A percentile compares a stretch with the other conserved stretches of the same genome.
phyloP scores from a whole-genome alignment of 2,329 filamentous ascomycete genomes.

The Alternaria solani region DNA sequence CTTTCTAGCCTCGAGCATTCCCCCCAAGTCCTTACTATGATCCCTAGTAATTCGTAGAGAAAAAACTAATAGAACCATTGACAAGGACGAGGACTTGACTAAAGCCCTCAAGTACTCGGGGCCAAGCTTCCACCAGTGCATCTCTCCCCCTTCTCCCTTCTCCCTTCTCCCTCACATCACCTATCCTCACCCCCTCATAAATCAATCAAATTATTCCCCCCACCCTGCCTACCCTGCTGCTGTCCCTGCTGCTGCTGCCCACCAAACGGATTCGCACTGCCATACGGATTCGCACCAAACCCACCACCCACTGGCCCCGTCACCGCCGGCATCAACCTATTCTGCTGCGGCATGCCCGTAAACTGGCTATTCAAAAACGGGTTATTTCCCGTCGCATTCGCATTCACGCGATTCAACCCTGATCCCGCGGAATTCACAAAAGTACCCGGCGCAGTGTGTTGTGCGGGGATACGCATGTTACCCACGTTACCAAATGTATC shows the following conservation, averaged over 20 bases:
- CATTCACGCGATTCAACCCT: slow-evolving; percentile 76
- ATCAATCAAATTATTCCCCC: slow-evolving; percentile 69
- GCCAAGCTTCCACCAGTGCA: background rate
- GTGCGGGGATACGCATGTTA: slow-evolving; percentile 90
- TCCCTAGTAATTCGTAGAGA: no score
- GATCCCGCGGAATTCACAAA: slow-evolving; percentile 95
- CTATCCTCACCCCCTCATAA: slow-evolving; percentile 53
- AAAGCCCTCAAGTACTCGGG: no score
- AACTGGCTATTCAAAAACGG: slow-evolving; percentile 88
- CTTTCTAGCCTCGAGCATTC: no score
- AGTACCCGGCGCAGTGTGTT: slow-evolving; percentile 94
- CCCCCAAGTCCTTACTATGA: no score
- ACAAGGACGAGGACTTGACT: no score
- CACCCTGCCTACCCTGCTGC: slow-evolving; percentile 51
- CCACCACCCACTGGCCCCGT: slow-evolving; percentile 55
- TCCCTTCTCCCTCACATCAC: no score
- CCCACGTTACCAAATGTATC: slow-evolving; percentile 99
- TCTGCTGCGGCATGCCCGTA: slow-evolving; percentile 69
- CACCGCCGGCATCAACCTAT: slow-evolving; percentile 57
- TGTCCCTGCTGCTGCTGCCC: slow-evolving; percentile 49
- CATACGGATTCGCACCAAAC: slow-evolving; percentile 48
- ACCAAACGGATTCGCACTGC: slow-evolving; percentile 65
- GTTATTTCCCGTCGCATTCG: slow-evolving; percentile 77
- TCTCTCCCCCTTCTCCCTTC: background rate
- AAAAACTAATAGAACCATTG: no score